A percentile compares a stretch with the other conserved stretches of the same genome.
Evolutionary conservation across 495 filamentous ascomycete genomes (phyloP).

Genomic region (Parathielavia hyrcaniae): DNA sequence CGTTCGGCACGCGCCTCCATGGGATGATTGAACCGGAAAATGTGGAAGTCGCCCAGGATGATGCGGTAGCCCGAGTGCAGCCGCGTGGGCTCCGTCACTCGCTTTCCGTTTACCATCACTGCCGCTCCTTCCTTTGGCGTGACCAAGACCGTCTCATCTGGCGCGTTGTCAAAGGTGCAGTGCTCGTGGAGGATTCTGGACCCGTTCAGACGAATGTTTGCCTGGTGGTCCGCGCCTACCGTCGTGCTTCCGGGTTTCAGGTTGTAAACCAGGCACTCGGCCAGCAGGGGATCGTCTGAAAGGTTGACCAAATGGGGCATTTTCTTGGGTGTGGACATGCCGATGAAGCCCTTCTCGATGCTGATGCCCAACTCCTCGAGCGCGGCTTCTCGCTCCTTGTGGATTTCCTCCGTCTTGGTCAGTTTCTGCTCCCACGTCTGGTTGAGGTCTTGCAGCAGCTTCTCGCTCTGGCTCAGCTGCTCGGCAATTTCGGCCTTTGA

Average conservation of each 20-base stretch:
- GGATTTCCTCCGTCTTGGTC: slow-evolving; percentile 88
- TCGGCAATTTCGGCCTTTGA: slow-evolving; percentile 98
- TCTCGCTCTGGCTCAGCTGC: slow-evolving; percentile 91
- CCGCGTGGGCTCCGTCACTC: slow-evolving; percentile 73
- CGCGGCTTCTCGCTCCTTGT: slow-evolving; percentile 93
- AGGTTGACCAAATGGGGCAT: slow-evolving; percentile 99
- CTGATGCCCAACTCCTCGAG: slow-evolving; percentile 96
- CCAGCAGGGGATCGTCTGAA: slow-evolving; percentile 89
- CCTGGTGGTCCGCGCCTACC: slow-evolving; percentile 71
- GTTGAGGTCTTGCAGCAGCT: slow-evolving; percentile 91
- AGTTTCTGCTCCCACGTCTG: slow-evolving; percentile 99
- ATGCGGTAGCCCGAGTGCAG: slow-evolving; percentile 89
- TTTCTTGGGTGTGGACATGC: slow-evolving; percentile 92
- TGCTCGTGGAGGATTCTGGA: slow-evolving; percentile 88
- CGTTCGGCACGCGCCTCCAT: slow-evolving; percentile 91
- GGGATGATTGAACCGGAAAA: slow-evolving; percentile 97
- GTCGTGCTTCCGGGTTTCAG: slow-evolving; percentile 91
- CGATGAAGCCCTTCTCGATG: slow-evolving; percentile 97
- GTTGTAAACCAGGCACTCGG: slow-evolving; percentile 97
- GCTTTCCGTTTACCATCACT: slow-evolving; percentile 95
- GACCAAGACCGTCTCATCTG: slow-evolving; percentile 83
- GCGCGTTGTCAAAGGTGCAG: slow-evolving; percentile 82
- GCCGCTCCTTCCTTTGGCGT: slow-evolving; percentile 83
- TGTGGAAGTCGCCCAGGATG: slow-evolving; percentile 97
- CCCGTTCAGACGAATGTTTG: slow-evolving; percentile 90